Conservation (phyloP, 352 stramenopile genomes). For the Phytophthora quininea region DNA sequence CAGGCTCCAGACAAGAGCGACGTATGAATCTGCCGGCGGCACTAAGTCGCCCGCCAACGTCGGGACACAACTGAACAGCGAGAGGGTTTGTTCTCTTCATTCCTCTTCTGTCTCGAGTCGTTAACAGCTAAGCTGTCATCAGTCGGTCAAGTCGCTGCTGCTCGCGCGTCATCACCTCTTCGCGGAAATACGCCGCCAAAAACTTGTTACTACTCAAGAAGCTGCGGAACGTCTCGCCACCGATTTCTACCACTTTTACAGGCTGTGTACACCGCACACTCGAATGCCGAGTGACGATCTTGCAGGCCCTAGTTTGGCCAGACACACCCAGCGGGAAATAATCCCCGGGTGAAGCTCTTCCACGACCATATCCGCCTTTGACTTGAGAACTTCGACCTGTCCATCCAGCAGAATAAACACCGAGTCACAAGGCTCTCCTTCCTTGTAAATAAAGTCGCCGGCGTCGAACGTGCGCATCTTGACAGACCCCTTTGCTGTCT, state of each 20-base stretch:
- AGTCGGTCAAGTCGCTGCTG: constrained; percentile 63
- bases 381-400: constrained; percentile 73
- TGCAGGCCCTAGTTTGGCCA: constrained; percentile 63
- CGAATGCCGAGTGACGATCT: constrained; percentile 73
- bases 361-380: constrained; percentile 69
- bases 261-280: constrained; percentile 74
- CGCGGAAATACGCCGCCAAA: constrained; percentile 76
- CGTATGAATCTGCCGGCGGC: constrained; percentile 19
- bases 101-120: constrained; percentile 6
- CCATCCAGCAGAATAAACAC: constrained; percentile 84
- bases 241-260: constrained; percentile 79
- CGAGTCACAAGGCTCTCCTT: constrained; percentile 77
- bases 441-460: constrained; percentile 80
- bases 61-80: constrained; percentile 31
- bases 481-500: constrained; percentile 72
- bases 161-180: constrained; percentile 74
- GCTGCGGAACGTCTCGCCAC: constrained; percentile 81
- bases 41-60: constrained; percentile 25
- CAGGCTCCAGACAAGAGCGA: constrained; percentile 37
- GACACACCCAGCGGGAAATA: constrained; percentile 86
- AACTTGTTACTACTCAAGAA: constrained; percentile 88
- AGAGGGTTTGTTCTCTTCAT: constrained; percentile 27
- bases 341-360: constrained; percentile 75
- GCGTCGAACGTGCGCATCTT: constrained; percentile 61
- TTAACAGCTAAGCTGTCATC: constrained; percentile 33